Base-by-base conservation (phyloP, 306 rosid species). In the Medicago arabica region DNA sequence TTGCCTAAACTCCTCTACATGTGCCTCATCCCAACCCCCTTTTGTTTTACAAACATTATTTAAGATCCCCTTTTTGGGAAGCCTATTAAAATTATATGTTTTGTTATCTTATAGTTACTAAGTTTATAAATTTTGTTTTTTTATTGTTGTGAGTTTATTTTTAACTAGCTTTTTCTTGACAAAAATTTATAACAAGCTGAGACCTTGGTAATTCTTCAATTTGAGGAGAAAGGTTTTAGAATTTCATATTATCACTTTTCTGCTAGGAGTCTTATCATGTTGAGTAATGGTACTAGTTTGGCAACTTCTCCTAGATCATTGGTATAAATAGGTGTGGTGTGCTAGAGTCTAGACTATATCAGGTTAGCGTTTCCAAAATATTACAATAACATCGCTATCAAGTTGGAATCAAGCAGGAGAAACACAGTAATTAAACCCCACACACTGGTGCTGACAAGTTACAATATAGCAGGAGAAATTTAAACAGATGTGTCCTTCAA, bases 331-430 rank as follows among this genome's bases (percentile, higher is more conserved):
- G 50, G 60, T 7, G 15, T 38, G 50, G 60, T 7, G 15, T 38
- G 40, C 16, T 50, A 63, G 72, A 62, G 23, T 71, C 51, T 28
- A n/a, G n/a, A n/a, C n/a, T n/a, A n/a, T 62, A 62, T 53, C 25
- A 16, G 13, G 75, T 70, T 21, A 47, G 46, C 36, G 19, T 63
- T 78, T 78, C 23, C 57, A 78, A 62, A 62, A 25, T 11, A 67
- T 69, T 58, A 43, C 60, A 43, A 39, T 36, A 69, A 31, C 57
- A 17, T 55, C 62, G 6, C 13, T 68, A 46, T 46, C 63, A 67
- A 38, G 55, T 49, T 61, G 39, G 43, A 69, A 40, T 40, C 21
- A 25, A 51, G 67, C 76, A 66, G 13, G 47, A 39, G 55, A 21
- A 54, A 41, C n/a, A n/a, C n/a, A n/a, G n/a, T n/a, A n/a, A n/a